phyloP scores from a whole-genome alignment of 805 yeast genomes.

The Kockiozyma suomiensis region DNA sequence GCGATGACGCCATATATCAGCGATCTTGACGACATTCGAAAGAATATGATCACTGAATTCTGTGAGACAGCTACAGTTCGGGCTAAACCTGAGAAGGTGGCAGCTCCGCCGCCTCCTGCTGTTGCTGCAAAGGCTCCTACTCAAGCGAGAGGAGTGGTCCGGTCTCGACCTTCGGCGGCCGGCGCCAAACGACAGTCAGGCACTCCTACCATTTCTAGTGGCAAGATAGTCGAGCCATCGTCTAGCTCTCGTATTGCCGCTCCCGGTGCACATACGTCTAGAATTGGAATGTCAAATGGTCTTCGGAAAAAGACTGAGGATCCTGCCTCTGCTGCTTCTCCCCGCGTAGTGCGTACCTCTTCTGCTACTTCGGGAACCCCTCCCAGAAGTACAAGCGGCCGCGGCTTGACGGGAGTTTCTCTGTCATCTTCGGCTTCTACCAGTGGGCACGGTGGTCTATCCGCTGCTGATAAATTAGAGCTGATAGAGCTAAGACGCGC shows the following conservation, averaged over 20 bases:
- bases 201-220: not conserved
- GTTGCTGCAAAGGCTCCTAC: slow-evolving; percentile 16
- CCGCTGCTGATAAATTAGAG: slow-evolving; percentile 48
- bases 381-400: slow-evolving; percentile 2
- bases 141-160: too few relatives aligned
- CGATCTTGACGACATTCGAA: slow-evolving; percentile 75
- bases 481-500: slow-evolving; percentile 57
- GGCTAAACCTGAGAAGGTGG: slow-evolving; percentile 45
- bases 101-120: slow-evolving; percentile 36
- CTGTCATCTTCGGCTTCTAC: slow-evolving; percentile 18
- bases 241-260: not conserved
- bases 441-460: slow-evolving; percentile 10
- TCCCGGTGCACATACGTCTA: not conserved
- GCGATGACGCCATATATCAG: slow-evolving; percentile 62
- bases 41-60: slow-evolving; percentile 64
- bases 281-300: not conserved
- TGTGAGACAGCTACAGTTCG: slow-evolving; percentile 59
- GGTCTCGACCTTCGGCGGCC: slow-evolving; percentile 18
- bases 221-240: not conserved
- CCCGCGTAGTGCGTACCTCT: not conserved
- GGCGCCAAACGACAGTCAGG: not conserved
- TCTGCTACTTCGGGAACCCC: not conserved
- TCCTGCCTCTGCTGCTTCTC: not conserved
- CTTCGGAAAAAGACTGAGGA: slow-evolving; percentile 17
- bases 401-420: slow-evolving; percentile 35